Percentiles rank a stretch among this genome's conserved stretches.
phyloP scores from a whole-genome alignment of 208 protist species.

The Porcisia hertigi region DNA sequence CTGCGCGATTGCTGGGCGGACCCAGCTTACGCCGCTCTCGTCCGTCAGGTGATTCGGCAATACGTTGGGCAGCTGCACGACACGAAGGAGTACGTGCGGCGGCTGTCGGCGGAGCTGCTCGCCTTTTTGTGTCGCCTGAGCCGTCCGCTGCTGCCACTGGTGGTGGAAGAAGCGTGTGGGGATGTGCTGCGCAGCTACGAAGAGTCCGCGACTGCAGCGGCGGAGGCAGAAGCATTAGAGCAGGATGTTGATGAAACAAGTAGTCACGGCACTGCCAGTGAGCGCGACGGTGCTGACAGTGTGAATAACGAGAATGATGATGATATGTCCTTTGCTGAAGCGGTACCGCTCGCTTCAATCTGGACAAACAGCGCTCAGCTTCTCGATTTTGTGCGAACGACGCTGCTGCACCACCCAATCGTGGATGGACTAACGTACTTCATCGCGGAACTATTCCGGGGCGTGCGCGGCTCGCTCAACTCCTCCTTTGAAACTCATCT shows the following conservation, averaged over 20 bases:
- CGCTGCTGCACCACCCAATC: constrained; percentile 53
- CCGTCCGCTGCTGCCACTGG: constrained; percentile 47
- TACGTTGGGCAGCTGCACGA: constrained; percentile 80
- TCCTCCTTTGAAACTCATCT: constrained; percentile 80
- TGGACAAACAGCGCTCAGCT: constrained; percentile 27
- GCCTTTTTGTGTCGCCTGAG: constrained; percentile 69
- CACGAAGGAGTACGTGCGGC: constrained; percentile 84
- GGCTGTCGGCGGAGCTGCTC: constrained; percentile 79
- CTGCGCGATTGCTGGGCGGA: constrained; percentile 60
- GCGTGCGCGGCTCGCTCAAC: constrained; percentile 80
- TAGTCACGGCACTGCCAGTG: constrained; percentile 4
- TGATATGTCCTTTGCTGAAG: background rate
- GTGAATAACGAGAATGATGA: constrained; percentile 5
- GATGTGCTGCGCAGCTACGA: constrained; percentile 54
- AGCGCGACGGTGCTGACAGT: constrained; percentile 16
- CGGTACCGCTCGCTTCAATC: constrained; percentile 14
- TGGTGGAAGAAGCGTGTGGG: constrained; percentile 56
- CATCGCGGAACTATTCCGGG: constrained; percentile 73
- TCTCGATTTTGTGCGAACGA: constrained; percentile 43
- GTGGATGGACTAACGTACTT: constrained; percentile 72
- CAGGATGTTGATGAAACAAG: constrained; percentile 12
- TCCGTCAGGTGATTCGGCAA: constrained; percentile 55
- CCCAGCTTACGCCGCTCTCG: constrained; percentile 22
- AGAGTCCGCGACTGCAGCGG: constrained; percentile 5
- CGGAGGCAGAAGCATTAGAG: background rate